These are phyloP conservation scores for Lachancea thermotolerans DNA, from an alignment of 805 yeast genomes.

Conservation along the genomic window DNA sequence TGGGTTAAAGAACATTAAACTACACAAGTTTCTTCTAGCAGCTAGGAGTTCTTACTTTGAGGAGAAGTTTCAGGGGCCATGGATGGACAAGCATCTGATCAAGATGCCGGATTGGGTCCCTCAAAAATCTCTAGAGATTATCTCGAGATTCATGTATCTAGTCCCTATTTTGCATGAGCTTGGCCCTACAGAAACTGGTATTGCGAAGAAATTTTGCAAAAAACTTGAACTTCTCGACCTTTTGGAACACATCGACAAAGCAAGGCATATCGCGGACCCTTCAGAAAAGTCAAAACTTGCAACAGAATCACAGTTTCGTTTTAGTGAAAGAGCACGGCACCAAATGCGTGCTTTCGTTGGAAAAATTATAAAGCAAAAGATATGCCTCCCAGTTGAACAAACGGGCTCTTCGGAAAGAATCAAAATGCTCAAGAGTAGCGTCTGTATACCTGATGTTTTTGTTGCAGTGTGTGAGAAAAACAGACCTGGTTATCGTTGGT, in stretches of 20 bases:
- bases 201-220: conserved; percentile 30
- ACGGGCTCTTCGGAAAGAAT: not conserved
- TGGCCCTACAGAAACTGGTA: conserved; percentile 23
- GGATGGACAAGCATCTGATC: conserved; percentile 20
- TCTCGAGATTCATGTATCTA: conserved; percentile 33
- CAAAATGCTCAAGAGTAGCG: too few species aligned
- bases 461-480: conserved; percentile 32
- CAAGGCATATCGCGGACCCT: conserved; percentile 25
- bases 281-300: conserved; percentile 30
- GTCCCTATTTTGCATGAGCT: conserved; percentile 36
- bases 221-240: conserved; percentile 34
- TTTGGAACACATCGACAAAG: conserved; percentile 29
- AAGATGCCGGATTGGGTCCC: conserved; percentile 17
- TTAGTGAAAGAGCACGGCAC: conserved; percentile 26
- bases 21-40: conserved; percentile 39
- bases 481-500: conserved; percentile 16
- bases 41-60: conserved; percentile 33
- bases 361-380: conserved; percentile 12
- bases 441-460: conserved; percentile 40
- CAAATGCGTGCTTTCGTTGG: conserved; percentile 22
- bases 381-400: conserved; percentile 3
- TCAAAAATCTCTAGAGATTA: conserved; percentile 18
- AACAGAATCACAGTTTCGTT: conserved; percentile 28
- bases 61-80: conserved; percentile 17
- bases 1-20: conserved; percentile 11